Evolutionary conservation across 176 grass and related monocot genomes (phyloP), one percentile per base, ranked within the genome.

Genomic region (Phoenix dactylifera): DNA sequence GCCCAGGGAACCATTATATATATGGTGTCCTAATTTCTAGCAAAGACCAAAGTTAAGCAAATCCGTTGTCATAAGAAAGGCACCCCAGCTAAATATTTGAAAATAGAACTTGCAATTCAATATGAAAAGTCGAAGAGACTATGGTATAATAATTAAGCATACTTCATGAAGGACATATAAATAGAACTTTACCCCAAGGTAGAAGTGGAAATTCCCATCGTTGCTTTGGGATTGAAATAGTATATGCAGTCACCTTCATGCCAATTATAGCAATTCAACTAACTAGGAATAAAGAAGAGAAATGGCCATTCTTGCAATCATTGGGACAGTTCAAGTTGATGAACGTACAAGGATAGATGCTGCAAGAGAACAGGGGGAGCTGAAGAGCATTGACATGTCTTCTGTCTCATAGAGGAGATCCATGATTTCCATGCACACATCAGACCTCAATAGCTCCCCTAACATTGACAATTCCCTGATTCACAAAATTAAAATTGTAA

Each of bases 391-490:
- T 15, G 80, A 87, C 16, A 48, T 87, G 12, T 76, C 77, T 78
- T 96, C 86, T 15, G 81, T 71, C 72, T 87, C 92, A 67, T 87
- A 90, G 56, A 96, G 77, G 75, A 96, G 20, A 87, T 96, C 92
- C 78, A 96, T 68, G 60, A 90, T 80, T 26, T 96, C 92, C 78
- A 88, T 90, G 74, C 92, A 90, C 50, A 84, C 77, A 64, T 85
- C 77, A 64, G 90, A 58, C 50, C 76, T 73, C 32, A 96, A 39
- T 55, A 65, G 76, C 29, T 85, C 87, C 50, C 86, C 92, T 48
- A 90, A 18, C 63, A 85, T 96, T 57, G 86, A 96, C 69, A 96
- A 69, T 77, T 79, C 78, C 51, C 83, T 96, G 75, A 18, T 60
- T 10, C 17, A 63, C 28, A 7, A 22, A 73, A 81, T 22, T 15